Conservation (phyloP, 805 yeast species). For the Candida sakaeoensis region DNA sequence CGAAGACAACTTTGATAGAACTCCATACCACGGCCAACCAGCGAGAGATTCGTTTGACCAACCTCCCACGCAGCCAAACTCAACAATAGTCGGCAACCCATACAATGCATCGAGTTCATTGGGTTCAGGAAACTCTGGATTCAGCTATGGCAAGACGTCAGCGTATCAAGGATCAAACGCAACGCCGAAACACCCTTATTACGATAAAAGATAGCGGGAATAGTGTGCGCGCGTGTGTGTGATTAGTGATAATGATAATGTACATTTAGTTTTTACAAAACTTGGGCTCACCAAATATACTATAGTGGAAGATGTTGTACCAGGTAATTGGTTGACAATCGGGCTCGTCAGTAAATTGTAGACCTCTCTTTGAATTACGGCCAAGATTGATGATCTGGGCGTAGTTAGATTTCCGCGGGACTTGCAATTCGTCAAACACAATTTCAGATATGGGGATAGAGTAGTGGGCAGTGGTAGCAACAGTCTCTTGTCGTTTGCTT, state of each 20-base stretch:
- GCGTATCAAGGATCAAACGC: conserved; percentile 6
- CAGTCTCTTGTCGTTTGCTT: conserved; percentile 5
- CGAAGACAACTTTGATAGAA: conserved; percentile 9
- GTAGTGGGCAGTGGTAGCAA: not conserved
- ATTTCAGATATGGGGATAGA: conserved; percentile 20
- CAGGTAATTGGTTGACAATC: conserved; percentile 50
- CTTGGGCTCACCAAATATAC: conserved; percentile 46
- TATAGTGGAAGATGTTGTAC: conserved; percentile 48
- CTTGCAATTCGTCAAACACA: conserved; percentile 12
- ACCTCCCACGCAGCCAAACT: conserved; percentile 42
- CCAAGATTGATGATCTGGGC: conserved; percentile 16
- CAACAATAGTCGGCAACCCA: conserved; percentile 42
- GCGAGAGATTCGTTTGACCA: conserved; percentile 24
- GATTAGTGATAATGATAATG: not conserved
- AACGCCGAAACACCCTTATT: conserved; percentile 6
- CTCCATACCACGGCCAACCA: not conserved
- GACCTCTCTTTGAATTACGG: not conserved
- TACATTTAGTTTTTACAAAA: conserved; percentile 22
- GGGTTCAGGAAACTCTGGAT: conserved; percentile 5
- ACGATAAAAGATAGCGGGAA: conserved; percentile 4
- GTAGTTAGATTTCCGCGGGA: conserved; percentile 17
- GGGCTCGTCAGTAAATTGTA: conserved; percentile 12
- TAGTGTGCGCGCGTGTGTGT: too few species aligned
- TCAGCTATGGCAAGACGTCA: conserved; percentile 9
- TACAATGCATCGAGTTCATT: conserved; percentile 15